A percentile compares a stretch with the other conserved stretches of the same genome.
Evolutionary conservation across 495 filamentous ascomycete species (phyloP).

Genomic region (Alectoria sarmentosa): DNA sequence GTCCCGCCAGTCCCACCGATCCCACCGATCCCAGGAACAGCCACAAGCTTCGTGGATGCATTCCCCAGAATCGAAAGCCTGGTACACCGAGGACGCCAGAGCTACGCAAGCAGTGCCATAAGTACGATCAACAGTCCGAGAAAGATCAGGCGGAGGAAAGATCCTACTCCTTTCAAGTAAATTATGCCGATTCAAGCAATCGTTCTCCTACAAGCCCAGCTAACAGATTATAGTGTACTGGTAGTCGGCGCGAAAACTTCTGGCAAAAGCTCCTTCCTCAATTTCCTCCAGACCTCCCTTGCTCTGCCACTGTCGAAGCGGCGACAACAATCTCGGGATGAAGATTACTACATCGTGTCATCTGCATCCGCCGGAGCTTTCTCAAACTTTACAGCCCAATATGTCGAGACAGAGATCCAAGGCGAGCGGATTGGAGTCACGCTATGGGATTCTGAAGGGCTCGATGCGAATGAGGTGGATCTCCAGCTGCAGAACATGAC

Average conservation of each 20-base stretch:
- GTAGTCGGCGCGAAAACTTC: conserved; percentile 83
- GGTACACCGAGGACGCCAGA: conserved; percentile 94
- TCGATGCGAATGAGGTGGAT: conserved; percentile 91
- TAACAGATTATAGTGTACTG: conserved; percentile 57
- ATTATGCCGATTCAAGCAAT: conserved; percentile 27
- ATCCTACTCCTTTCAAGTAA: conserved; percentile 98
- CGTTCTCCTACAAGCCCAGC: not conserved
- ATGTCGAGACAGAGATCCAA: conserved; percentile 92
- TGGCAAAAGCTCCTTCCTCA: conserved; percentile 94
- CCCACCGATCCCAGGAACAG: conserved; percentile 44
- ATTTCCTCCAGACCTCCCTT: conserved; percentile 83
- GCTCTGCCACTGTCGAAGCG: conserved; percentile 71
- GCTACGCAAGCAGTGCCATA: conserved; percentile 86
- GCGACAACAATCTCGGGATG: conserved; percentile 43
- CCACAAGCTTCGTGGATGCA: conserved; percentile 50
- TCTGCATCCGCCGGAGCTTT: conserved; percentile 40
- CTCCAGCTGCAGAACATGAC: conserved; percentile 87
- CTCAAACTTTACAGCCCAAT: conserved; percentile 72
- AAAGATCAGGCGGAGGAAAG: conserved; percentile 86
- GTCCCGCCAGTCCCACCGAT: conserved; percentile 31
- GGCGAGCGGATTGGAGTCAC: conserved; percentile 88
- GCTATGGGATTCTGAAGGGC: conserved; percentile 88
- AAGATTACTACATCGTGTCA: conserved; percentile 41
- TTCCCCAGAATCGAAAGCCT: conserved; percentile 87
- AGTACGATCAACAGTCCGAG: conserved; percentile 93